A percentile compares a stretch with the other conserved stretches of the same genome.
These are phyloP conservation scores for Trypanosoma caninum DNA, from an alignment of 208 protist genomes.

Conservation along the genomic window DNA sequence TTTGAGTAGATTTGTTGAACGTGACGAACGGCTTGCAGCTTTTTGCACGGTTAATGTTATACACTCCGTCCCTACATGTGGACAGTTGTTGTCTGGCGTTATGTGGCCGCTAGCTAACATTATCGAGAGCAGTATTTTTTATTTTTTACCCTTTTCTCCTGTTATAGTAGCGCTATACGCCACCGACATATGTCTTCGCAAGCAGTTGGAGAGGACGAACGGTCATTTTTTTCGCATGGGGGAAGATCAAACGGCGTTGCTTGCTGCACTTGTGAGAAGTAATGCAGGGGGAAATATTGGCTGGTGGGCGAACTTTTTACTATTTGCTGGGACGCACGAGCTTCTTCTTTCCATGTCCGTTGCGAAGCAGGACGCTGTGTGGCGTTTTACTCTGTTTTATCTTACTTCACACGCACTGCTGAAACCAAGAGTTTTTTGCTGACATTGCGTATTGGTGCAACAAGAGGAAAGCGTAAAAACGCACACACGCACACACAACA, in stretches of 20 bases:
- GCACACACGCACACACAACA: neutral
- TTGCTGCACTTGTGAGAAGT: constrained; percentile 26
- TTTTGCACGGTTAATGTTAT: constrained; percentile 52
- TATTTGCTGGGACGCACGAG: constrained; percentile 47
- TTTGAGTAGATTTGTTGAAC: constrained; percentile 40
- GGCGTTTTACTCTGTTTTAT: constrained; percentile 43
- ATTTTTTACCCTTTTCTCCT: constrained; percentile 48
- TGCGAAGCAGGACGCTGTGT: constrained; percentile 39
- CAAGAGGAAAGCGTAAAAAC: neutral
- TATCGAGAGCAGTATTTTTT: constrained; percentile 34
- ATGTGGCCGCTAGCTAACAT: constrained; percentile 36
- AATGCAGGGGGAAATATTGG: constrained; percentile 20
- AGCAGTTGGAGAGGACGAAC: constrained; percentile 47
- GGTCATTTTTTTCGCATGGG: constrained; percentile 81
- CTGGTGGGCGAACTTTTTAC: constrained; percentile 47
- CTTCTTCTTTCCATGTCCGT: constrained; percentile 44
- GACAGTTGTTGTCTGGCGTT: constrained; percentile 35
- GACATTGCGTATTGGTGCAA: neutral
- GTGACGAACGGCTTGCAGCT: constrained; percentile 33
- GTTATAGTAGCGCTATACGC: constrained; percentile 56
- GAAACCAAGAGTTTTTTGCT: constrained; percentile 17
- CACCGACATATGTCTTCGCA: constrained; percentile 48
- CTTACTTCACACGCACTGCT: constrained; percentile 23
- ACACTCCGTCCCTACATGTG: constrained; percentile 49
- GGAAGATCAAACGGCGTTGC: constrained; percentile 46